Evolutionary conservation across 2,329 filamentous ascomycete species (phyloP), one percentile per base, ranked within the genome.

Genomic region (Exophiala alcalophila): DNA sequence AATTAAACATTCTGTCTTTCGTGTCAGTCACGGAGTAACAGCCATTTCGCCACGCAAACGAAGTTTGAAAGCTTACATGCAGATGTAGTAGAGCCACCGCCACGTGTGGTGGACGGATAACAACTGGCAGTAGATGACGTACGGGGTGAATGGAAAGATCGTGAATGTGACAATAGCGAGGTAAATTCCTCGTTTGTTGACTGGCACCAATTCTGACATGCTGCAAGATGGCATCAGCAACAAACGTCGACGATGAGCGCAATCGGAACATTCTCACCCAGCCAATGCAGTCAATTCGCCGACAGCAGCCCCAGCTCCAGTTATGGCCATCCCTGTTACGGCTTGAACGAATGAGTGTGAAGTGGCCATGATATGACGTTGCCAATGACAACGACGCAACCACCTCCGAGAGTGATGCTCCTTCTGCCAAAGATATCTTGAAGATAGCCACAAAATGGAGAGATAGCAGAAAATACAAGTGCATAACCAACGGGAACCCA

Each of bases 171-270:
- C 24, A 4, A 36, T 2, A 4, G 21, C 37, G 1, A 46, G 24
- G 20, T 40, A 46, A 11, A 29, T 5, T 15, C 43, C 43, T 36
- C 43, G 15, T 20, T 36, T 36, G n/a, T 24, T 41, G n/a, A 46
- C 43, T 3, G 43, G 43, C 8, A 46, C 43, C 8, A 46, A 37
- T 23, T 46, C 43, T 7, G 43, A 41, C 14, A 35, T 45, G n/a
- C n/a, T n/a, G n/a, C n/a, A n/a, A n/a, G n/a, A n/a, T n/a, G n/a
- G n/a, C n/a, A n/a, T n/a, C n/a, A n/a, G n/a, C n/a, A n/a, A n/a
- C n/a, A n/a, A n/a, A n/a, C n/a, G n/a, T n/a, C n/a, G n/a, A n/a
- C n/a, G n/a, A n/a, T n/a, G n/a, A n/a, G n/a, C n/a, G n/a, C n/a
- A n/a, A n/a, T n/a, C n/a, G n/a, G n/a, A n/a, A n/a, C n/a, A n/a